Percentiles rank a stretch among this genome's conserved stretches.
Evolutionary conservation across 805 yeast species (phyloP).

Genomic region (Candida silvicultrix): DNA sequence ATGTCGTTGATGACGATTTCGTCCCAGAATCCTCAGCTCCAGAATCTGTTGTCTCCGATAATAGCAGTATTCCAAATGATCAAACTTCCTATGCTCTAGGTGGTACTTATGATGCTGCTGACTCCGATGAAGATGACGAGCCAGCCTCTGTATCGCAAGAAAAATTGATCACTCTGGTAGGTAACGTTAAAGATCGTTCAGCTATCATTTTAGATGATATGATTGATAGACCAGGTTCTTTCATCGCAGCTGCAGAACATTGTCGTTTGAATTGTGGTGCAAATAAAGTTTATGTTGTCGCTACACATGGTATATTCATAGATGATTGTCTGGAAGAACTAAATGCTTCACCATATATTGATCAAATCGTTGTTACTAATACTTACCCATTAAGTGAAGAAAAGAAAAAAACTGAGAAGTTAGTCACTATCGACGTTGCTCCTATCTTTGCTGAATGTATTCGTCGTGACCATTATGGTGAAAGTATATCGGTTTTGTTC

Average conservation of each 20-base stretch:
- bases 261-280: conserved; percentile 96
- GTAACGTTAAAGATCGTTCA: conserved; percentile 86
- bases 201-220: conserved; percentile 95
- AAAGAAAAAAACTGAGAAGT: conserved; percentile 54
- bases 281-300: conserved; percentile 78
- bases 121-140: conserved; percentile 85
- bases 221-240: conserved; percentile 92
- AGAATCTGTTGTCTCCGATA: conserved; percentile 26
- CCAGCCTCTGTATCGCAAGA: conserved; percentile 42
- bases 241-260: conserved; percentile 98
- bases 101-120: conserved; percentile 72
- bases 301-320: conserved; percentile 93
- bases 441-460: conserved; percentile 97
- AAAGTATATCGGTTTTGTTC: conserved; percentile 86
- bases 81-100: conserved; percentile 57
- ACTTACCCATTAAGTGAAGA: conserved; percentile 84
- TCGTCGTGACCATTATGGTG: conserved; percentile 98
- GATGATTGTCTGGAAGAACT: conserved; percentile 80
- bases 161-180: conserved; percentile 91
- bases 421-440: conserved; percentile 86
- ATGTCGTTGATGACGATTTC: conserved; percentile 86
- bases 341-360: conserved; percentile 74
- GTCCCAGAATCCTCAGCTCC: conserved; percentile 28
- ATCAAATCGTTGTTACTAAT: conserved; percentile 90
- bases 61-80: conserved; percentile 18